phyloP scores from a whole-genome alignment of 179 eudicot genomes.

The Nepenthes alata region DNA sequence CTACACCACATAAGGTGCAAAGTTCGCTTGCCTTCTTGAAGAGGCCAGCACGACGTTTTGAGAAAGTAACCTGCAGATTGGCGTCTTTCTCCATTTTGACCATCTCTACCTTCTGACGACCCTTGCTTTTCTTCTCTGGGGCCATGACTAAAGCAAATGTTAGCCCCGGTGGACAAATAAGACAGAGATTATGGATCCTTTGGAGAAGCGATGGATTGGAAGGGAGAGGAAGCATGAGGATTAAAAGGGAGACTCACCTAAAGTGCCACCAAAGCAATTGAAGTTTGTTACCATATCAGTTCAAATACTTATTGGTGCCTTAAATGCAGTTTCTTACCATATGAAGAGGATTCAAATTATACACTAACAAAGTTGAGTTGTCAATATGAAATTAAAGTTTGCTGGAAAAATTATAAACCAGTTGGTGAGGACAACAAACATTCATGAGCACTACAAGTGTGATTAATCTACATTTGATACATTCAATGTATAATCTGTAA shows the following conservation, averaged over 20 bases:
- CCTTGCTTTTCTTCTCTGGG: background rate
- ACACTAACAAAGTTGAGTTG: background rate
- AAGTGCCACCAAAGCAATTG: background rate
- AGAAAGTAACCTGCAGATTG: conserved; percentile 2
- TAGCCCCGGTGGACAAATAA: background rate
- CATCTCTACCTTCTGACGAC: background rate
- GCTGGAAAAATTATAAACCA: too few species aligned
- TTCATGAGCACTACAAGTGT: too few species aligned
- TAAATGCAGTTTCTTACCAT: background rate
- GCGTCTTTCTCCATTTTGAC: conserved; percentile 1
- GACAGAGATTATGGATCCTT: background rate
- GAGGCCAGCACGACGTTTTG: conserved; percentile 4
- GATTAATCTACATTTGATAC: too few species aligned
- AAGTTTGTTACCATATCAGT: background rate
- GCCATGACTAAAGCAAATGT: background rate
- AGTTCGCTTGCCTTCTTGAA: conserved; percentile 6
- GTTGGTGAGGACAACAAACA: too few species aligned
- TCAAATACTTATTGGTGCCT: background rate
- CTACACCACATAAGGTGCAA: conserved; percentile 1
- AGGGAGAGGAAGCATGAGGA: background rate
- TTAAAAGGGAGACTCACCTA: background rate
- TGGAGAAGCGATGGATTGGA: background rate
- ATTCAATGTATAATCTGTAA: too few species aligned
- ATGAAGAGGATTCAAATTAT: background rate
- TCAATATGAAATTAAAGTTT: too few species aligned